Evolutionary conservation across 2,329 filamentous ascomycete species (phyloP), one percentile per base, ranked within the genome.

Genomic region (Madurella mycetomatis): DNA sequence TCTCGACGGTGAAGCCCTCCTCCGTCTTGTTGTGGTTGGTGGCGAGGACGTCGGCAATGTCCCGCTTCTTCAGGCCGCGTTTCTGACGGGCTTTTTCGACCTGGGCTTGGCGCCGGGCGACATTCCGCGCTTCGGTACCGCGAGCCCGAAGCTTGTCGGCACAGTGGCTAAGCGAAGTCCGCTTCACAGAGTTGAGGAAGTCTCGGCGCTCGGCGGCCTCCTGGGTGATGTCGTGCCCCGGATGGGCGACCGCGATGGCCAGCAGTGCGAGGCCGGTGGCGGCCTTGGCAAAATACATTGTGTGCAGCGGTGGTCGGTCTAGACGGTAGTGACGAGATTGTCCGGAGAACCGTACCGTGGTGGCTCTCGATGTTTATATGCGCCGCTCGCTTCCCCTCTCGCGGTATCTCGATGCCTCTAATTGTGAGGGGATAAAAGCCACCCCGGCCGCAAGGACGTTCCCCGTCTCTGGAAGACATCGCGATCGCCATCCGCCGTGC

Each of bases 181-280:
- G 65, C 31, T 65, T 62, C 39, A 60, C 59, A 50, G 70, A 47
- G 56, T 53, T 64, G 47, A 76, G 60, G 57, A 71, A 72, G 0
- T 63, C 62, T 12, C 69, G 71, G 40, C 72, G 74, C 61, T 72
- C 73, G 4, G 68, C 70, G 11, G 68, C 67, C 62, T 76, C 75
- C 12, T 71, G 67, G 45, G 60, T 61, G 50, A 71, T 61, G 51
- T 74, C 65, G 56, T 77, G 73, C 43, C 73, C 74, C 1, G 74
- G 73, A 43, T 77, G 71, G 25, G 71, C 71, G 9, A 58, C 37
- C 16, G 55, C 63, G 40, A 64, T 41, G 39, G 58, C 58, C 13
- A 60, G 53, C 5, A 51, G 13, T 42, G 63, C 58, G 47, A 65
- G 49, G 41, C 62, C 58, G 49, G 61, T 48, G 41, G 64, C 30